Evolutionary conservation across 78 protist genomes (phyloP).

Genomic region (Tieghemostelium lacteum): DNA sequence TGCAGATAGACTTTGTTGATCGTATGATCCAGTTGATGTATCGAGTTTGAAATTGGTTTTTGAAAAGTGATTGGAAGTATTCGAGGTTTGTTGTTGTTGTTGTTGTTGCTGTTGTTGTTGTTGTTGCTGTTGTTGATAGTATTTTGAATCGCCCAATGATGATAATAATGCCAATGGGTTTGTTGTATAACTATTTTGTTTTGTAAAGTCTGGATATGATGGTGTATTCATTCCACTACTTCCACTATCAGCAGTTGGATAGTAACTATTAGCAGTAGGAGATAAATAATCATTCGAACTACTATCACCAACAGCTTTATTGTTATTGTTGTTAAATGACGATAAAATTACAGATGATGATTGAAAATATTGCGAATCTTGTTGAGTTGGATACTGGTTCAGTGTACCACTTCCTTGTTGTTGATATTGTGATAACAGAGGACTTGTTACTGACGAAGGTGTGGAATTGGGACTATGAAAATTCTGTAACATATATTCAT

Average conservation of each 20-base stretch:
- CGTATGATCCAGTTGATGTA: neutral
- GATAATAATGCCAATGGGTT: conserved; percentile 13
- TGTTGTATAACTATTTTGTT: neutral
- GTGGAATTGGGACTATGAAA: conserved; percentile 8
- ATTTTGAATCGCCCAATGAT: conserved; percentile 15
- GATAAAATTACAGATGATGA: conserved; percentile 41
- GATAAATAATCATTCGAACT: conserved; percentile 14
- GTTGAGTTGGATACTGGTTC: neutral
- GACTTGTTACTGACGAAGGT: conserved; percentile 27
- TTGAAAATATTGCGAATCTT: neutral
- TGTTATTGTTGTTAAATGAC: conserved; percentile 7
- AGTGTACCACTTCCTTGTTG: neutral
- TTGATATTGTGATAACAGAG: conserved; percentile 2
- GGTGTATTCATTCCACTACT: conserved; percentile 43
- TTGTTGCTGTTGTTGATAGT: neutral
- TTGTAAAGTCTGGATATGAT: conserved; percentile 13
- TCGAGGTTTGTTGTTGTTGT: neutral
- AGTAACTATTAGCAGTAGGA: neutral
- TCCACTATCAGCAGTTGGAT: neutral
- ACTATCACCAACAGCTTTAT: neutral
- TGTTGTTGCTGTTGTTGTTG: neutral
- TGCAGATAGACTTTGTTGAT: neutral
- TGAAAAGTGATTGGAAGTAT: neutral
- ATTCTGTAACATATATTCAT: neutral
- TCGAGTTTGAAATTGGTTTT: neutral